A percentile compares a stretch with the other conserved stretches of the same genome.
Conservation (phyloP, 2,329 filamentous ascomycete genomes). For the Phyllachora maydis region DNA sequence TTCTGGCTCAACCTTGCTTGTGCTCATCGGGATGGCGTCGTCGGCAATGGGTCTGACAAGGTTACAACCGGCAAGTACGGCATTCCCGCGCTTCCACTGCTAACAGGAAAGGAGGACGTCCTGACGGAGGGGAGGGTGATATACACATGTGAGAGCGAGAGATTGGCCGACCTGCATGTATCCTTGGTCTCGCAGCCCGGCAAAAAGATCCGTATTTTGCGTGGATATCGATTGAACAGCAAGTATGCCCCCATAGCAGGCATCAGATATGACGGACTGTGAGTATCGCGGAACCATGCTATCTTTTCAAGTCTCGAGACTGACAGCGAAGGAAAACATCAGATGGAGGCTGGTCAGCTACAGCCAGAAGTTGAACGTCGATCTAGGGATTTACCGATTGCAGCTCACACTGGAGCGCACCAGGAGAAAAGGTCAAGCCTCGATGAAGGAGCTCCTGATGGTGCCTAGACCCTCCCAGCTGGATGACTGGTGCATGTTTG, state of each 20-base stretch:
- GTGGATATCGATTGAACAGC: constrained; percentile 27
- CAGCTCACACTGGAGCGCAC: constrained; percentile 24
- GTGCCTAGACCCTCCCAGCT: constrained; percentile 31
- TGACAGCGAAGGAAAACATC: background rate
- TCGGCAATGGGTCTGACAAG: constrained; percentile 19
- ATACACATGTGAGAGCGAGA: constrained; percentile 22
- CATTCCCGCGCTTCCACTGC: constrained; percentile 24
- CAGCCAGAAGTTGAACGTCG: constrained; percentile 17
- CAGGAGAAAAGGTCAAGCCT: constrained; percentile 12
- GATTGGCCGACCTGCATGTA: constrained; percentile 24
- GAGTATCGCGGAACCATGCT: constrained; percentile 9
- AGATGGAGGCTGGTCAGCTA: constrained; percentile 29
- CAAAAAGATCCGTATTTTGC: constrained; percentile 25
- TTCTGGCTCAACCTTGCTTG: constrained; percentile 38
- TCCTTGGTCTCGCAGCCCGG: constrained; percentile 27
- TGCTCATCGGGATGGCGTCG: constrained; percentile 32
- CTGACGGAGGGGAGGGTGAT: constrained; percentile 12
- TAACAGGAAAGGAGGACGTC: constrained; percentile 28
- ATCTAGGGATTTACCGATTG: constrained; percentile 19
- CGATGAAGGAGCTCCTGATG: constrained; percentile 18
- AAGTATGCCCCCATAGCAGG: constrained; percentile 27
- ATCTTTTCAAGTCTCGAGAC: background rate
- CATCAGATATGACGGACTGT: constrained; percentile 37
- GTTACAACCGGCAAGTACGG: constrained; percentile 24
- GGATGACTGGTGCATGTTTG: constrained; percentile 32